phyloP scores from a whole-genome alignment of 2,329 filamentous ascomycete genomes.

The Lachnellula willkommii region DNA sequence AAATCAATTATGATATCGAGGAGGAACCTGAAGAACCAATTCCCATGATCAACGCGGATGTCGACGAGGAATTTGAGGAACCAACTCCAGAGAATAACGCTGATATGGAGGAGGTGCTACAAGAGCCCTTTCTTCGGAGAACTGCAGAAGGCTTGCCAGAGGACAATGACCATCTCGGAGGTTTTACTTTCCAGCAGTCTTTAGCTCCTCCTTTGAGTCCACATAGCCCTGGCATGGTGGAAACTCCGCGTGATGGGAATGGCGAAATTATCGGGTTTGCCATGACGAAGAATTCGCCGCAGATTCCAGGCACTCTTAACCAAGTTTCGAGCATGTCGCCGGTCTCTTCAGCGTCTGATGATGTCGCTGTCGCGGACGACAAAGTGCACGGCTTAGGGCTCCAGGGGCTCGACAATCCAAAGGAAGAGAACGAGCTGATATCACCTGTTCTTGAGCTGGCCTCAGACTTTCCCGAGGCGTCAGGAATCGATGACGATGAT shows the following conservation, averaged over 20 bases:
- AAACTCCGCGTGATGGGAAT: constrained; percentile 51
- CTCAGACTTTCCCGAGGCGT: constrained; percentile 10
- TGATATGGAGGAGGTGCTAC: constrained; percentile 23
- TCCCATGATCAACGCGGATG: constrained; percentile 49
- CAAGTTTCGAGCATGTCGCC: constrained; percentile 14
- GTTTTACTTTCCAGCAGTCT: constrained; percentile 36
- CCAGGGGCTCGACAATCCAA: constrained; percentile 12
- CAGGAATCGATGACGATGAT: constrained; percentile 48
- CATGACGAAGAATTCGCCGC: constrained; percentile 29
- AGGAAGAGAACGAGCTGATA: not conserved
- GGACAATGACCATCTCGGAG: constrained; percentile 18
- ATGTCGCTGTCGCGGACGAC: not conserved
- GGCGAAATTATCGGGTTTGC: constrained; percentile 55
- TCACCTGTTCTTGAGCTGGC: constrained; percentile 7
- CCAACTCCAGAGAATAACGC: constrained; percentile 14
- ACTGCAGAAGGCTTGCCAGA: constrained; percentile 4
- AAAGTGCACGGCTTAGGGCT: constrained; percentile 21
- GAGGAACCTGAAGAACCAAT: constrained; percentile 53
- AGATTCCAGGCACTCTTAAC: constrained; percentile 11
- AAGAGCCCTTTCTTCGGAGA: constrained; percentile 8
- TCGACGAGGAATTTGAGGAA: constrained; percentile 26
- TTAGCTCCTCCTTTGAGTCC: constrained; percentile 51
- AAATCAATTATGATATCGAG: constrained; percentile 42
- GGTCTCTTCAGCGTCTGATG: not conserved
- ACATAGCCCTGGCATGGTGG: constrained; percentile 39